phyloP scores from a whole-genome alignment of 192 early-diverging fungal genomes.

The Linnemannia zychae region DNA sequence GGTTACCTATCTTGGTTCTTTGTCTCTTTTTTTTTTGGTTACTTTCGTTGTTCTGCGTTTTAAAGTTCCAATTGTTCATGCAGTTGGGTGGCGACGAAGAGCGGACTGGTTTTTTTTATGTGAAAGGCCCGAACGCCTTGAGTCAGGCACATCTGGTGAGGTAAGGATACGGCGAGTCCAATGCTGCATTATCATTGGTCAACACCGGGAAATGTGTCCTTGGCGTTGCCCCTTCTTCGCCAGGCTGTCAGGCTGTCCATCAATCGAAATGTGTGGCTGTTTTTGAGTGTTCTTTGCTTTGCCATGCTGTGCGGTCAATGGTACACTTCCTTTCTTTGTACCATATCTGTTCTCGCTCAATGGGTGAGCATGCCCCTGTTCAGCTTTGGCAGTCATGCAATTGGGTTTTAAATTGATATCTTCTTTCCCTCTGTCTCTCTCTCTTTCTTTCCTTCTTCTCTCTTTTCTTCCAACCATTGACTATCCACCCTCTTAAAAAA shows the following conservation, averaged over 20 bases:
- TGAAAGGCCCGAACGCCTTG: too few relatives aligned
- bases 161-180: constrained; percentile 8
- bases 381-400: not conserved
- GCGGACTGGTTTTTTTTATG: too few relatives aligned
- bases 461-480: not conserved
- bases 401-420: not conserved
- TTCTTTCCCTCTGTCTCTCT: not conserved
- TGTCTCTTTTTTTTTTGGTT: too few relatives aligned
- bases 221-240: not conserved
- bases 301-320: not conserved
- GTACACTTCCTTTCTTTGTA: not conserved
- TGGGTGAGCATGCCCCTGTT: not conserved
- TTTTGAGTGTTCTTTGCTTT: not conserved
- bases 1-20: too few relatives aligned
- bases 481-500: not conserved
- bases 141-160: too few relatives aligned
- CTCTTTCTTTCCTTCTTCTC: not conserved
- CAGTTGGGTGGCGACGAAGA: too few relatives aligned
- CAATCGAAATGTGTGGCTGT: not conserved
- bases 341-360: too few relatives aligned
- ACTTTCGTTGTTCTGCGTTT: too few relatives aligned
- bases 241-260: too few relatives aligned
- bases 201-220: not conserved
- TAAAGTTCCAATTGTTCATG: too few relatives aligned
- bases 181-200: not conserved